Percentiles rank a stretch among this genome's conserved stretches.
These are phyloP conservation scores for Dichotomocladium elegans DNA, from an alignment of 371 early-diverging fungal species.

Conservation along the genomic window DNA sequence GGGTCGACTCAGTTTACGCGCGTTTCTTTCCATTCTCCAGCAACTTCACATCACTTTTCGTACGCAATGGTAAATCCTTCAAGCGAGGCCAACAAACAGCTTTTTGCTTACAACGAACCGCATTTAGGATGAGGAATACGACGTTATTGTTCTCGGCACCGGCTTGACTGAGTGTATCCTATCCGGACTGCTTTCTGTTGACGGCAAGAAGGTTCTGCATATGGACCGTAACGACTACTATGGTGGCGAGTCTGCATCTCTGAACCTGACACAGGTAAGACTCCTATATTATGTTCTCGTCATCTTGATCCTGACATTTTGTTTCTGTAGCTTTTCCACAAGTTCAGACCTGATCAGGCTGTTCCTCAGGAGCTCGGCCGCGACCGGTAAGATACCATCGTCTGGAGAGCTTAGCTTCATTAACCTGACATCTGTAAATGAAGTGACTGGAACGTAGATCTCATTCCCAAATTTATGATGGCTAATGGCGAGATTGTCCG, in stretches of 20 bases:
- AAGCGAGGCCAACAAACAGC: neutral
- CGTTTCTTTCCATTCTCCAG: too few species aligned
- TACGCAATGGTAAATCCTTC: neutral
- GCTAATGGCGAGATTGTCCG: constrained; percentile 91
- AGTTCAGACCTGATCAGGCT: constrained; percentile 74
- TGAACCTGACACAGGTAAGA: constrained; percentile 88
- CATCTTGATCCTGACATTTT: neutral
- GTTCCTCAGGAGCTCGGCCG: constrained; percentile 71
- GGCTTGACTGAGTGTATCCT: constrained; percentile 99
- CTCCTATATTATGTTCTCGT: neutral
- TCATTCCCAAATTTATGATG: constrained; percentile 99
- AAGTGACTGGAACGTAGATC: constrained; percentile 97
- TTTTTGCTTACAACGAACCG: neutral
- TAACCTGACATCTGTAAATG: too few species aligned
- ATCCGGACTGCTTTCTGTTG: constrained; percentile 94
- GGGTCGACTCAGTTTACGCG: too few species aligned
- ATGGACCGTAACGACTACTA: constrained; percentile 99
- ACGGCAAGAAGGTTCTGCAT: constrained; percentile 97
- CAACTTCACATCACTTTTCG: too few species aligned
- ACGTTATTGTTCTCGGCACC: constrained; percentile 97
- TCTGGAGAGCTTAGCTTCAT: too few species aligned
- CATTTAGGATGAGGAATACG: constrained; percentile 82
- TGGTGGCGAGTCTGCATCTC: constrained; percentile 94
- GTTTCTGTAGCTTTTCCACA: constrained; percentile 70
- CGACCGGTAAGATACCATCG: too few species aligned